These are phyloP conservation scores for Xylariaceae sp. DNA, from an alignment of 2,329 filamentous ascomycete genomes.

Conservation along the genomic window DNA sequence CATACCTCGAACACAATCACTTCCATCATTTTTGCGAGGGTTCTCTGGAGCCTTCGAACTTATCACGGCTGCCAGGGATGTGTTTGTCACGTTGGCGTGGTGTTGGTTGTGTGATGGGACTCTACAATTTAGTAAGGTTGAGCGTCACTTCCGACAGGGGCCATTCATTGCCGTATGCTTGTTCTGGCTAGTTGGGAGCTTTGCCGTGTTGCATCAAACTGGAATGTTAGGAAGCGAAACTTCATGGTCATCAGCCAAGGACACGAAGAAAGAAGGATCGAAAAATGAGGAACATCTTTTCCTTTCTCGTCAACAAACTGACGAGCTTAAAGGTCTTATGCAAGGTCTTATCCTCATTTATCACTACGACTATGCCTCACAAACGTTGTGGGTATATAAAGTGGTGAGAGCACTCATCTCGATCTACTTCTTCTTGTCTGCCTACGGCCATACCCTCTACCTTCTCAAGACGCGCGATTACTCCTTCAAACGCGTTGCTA, in stretches of 20 bases:
- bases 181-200: conserved; percentile 25
- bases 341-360: conserved; percentile 53
- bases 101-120: conserved; percentile 54
- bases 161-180: conserved; percentile 25
- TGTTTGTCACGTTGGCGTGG: conserved; percentile 32
- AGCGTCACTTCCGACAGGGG: conserved; percentile 40
- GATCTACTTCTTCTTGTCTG: conserved; percentile 59
- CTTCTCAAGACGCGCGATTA: conserved; percentile 55
- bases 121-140: conserved; percentile 47
- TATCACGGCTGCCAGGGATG: conserved; percentile 17
- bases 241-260: conserved; percentile 10
- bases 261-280: conserved; percentile 11
- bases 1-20: conserved; percentile 19
- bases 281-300: conserved; percentile 34
- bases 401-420: conserved; percentile 51
- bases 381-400: conserved; percentile 49
- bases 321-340: conserved; percentile 67
- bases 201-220: conserved; percentile 14
- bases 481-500: conserved; percentile 48
- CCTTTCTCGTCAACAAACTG: conserved; percentile 52
- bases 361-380: conserved; percentile 53
- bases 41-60: conserved; percentile 8
- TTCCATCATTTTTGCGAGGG: conserved; percentile 15
- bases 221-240: conserved; percentile 7
- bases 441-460: conserved; percentile 58